Conservation (phyloP, 208 protist genomes). For the Trichomonas vaginalis region DNA sequence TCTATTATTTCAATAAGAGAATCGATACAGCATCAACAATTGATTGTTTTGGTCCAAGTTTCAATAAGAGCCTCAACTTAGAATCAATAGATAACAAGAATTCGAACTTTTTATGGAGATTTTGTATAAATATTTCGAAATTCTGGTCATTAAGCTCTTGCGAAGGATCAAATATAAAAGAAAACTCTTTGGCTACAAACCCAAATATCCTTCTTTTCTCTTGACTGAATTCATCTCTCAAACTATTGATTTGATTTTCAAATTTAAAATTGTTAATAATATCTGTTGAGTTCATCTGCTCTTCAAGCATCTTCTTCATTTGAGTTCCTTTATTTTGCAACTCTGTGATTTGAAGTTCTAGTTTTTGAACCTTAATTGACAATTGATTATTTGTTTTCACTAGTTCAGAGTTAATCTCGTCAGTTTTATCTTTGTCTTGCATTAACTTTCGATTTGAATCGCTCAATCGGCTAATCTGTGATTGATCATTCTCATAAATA, state of each 20-base stretch:
- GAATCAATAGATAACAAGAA: neutral
- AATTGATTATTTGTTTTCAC: neutral
- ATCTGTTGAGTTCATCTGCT: neutral
- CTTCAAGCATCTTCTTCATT: neutral
- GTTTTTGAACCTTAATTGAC: neutral
- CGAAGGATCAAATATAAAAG: neutral
- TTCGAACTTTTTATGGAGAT: neutral
- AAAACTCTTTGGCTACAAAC: neutral
- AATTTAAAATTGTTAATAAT: neutral
- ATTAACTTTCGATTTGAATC: neutral
- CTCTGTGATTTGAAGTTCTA: neutral
- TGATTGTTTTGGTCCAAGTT: neutral
- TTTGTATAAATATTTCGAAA: neutral
- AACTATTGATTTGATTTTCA: neutral
- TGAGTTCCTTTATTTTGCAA: neutral
- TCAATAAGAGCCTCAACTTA: neutral
- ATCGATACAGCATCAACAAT: neutral
- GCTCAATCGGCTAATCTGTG: neutral
- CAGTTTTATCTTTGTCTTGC: neutral
- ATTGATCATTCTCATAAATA: neutral
- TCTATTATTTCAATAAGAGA: neutral
- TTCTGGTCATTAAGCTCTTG: neutral
- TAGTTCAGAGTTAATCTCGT: no score
- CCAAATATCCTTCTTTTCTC: neutral
- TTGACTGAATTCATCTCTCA: neutral